Conservation (phyloP, 495 filamentous ascomycete species). For the Aspergillus steynii region DNA sequence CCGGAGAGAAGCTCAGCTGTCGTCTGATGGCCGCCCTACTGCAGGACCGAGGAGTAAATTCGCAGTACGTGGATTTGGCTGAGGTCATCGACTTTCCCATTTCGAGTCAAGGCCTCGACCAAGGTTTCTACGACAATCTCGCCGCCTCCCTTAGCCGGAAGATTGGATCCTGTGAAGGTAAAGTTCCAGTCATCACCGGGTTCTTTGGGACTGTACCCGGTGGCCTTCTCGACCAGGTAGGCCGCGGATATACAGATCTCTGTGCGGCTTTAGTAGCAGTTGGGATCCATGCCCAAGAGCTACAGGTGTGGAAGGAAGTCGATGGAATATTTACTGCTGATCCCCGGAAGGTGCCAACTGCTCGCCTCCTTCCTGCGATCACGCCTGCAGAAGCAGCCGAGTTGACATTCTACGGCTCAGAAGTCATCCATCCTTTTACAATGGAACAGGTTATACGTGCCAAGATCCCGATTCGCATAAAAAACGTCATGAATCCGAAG, state of each 20-base stretch:
- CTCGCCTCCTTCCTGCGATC: conserved; percentile 71
- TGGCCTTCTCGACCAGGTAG: conserved; percentile 74
- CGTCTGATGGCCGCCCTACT: conserved; percentile 81
- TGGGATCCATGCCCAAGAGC: conserved; percentile 71
- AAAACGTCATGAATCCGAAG: conserved; percentile 94
- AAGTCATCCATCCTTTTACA: conserved; percentile 96
- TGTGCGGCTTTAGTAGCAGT: conserved; percentile 83
- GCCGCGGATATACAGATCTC: conserved; percentile 87
- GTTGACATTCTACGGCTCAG: conserved; percentile 88
- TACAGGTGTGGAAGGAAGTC: conserved; percentile 93
- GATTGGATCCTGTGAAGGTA: conserved; percentile 66
- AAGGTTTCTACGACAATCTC: conserved; percentile 77
- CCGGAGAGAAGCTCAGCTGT: conserved; percentile 92
- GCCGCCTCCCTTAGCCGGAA: conserved; percentile 63
- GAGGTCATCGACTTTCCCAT: conserved; percentile 68
- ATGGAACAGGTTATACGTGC: conserved; percentile 98
- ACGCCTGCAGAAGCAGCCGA: conserved; percentile 88
- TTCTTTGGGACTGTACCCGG: conserved; percentile 89
- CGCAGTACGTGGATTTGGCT: conserved; percentile 83
- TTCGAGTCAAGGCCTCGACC: conserved; percentile 60
- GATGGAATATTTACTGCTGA: conserved; percentile 91
- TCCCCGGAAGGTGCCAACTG: conserved; percentile 84
- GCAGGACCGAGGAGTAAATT: conserved; percentile 72
- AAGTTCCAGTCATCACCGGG: conserved; percentile 77
- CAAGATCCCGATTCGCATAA: conserved; percentile 91